These are phyloP conservation scores for Xylaria sp. DNA, from an alignment of 2,329 filamentous ascomycete genomes.

Conservation along the genomic window DNA sequence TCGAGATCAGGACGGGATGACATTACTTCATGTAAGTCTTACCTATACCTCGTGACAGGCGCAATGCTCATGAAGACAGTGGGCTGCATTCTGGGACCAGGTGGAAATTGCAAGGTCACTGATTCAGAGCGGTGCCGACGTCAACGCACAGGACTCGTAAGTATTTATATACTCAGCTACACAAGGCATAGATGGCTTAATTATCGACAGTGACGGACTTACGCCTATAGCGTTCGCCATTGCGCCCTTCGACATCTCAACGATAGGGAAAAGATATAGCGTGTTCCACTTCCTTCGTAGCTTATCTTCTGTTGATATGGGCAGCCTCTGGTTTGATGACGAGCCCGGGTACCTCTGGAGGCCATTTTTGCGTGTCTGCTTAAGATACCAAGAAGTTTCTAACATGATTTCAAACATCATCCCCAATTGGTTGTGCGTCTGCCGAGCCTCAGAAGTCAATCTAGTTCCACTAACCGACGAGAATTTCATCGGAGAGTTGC, in stretches of 20 bases:
- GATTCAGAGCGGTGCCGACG: background rate
- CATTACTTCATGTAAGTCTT: slow-evolving; percentile 1
- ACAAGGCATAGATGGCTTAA: background rate
- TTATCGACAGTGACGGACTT: background rate
- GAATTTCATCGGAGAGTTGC: background rate
- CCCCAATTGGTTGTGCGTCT: background rate
- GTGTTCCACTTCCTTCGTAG: background rate
- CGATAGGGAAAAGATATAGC: background rate
- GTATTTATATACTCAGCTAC: background rate
- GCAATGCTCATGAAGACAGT: background rate
- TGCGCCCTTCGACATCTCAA: background rate
- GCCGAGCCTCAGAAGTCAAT: background rate
- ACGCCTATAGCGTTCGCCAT: background rate
- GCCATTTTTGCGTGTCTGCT: background rate
- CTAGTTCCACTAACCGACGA: background rate
- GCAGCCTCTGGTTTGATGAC: background rate
- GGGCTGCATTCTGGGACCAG: background rate
- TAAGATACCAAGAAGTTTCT: background rate
- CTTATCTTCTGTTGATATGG: background rate
- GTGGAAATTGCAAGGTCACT: background rate
- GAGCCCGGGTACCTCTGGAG: background rate
- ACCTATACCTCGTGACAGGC: background rate
- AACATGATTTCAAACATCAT: background rate
- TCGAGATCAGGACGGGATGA: background rate
- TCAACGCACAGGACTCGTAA: background rate